These are phyloP conservation scores for Rubroshorea leprosula DNA, from an alignment of 345 rosid species.

Conservation along the genomic window DNA sequence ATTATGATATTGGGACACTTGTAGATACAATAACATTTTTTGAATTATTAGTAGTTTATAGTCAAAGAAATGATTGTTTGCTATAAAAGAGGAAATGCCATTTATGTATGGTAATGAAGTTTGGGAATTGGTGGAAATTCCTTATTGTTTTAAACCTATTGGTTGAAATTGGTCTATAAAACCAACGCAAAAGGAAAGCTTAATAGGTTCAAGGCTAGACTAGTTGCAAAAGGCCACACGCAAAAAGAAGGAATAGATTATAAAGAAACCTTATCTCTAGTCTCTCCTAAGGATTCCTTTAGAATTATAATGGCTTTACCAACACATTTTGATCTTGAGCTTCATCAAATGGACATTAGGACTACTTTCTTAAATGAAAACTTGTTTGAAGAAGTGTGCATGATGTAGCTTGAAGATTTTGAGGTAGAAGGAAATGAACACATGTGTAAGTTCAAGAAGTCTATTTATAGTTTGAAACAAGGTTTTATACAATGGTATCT, in stretches of 20 bases:
- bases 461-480: too few species aligned
- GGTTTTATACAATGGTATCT: too few species aligned
- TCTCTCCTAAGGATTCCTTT: too few species aligned
- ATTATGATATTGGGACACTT: not conserved
- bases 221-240: not conserved
- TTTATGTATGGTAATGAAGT: too few species aligned
- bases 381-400: not conserved
- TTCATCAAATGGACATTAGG: not conserved
- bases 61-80: not conserved
- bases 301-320: too few species aligned
- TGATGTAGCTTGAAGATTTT: not conserved
- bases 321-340: not conserved
- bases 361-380: too few species aligned
- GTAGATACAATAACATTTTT: not conserved
- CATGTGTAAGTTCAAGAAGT: not conserved
- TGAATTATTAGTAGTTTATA: not conserved
- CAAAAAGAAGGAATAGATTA: not conserved
- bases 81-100: not conserved
- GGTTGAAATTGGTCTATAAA: too few species aligned
- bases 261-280: not conserved
- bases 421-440: not conserved
- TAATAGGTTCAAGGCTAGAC: not conserved
- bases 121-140: too few species aligned
- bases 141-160: too few species aligned
- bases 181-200: not conserved